Evolutionary conservation across 805 yeast species (phyloP), one percentile per base, ranked within the genome.

Genomic region (Tetrapisispora nanseiensis): DNA sequence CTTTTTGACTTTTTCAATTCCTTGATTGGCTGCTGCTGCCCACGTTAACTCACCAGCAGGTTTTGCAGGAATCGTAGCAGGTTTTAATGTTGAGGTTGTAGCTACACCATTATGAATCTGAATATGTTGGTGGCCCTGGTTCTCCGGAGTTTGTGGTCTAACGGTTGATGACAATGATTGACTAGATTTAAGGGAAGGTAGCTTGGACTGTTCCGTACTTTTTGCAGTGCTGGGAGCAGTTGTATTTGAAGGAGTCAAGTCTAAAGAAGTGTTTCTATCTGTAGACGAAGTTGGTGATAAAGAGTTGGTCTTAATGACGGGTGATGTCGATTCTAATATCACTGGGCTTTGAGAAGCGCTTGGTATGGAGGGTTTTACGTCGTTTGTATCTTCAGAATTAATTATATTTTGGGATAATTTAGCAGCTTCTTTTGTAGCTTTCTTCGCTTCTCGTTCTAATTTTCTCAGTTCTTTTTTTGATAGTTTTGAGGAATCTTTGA

Each of bases 31-130:
- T 5, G 78, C 78, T 2, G 71, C 68, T 1, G 80, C 68, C 79
- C 79, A 74, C 52, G 73, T 74, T 43, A 72, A 55, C 35, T 72
- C 75, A 12, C 76, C 76, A 4, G 68, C 70, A 1, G 78, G 78
- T 50, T 71, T 73, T 2, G 69, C 58, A 1, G 80, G 79, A 2
- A 75, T 61, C 2, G 74, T 61, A 2, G 79, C 78, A 2, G 80
- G 80, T 54, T 73, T 74, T 37, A 74, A 46, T 7, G 62, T 57
- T 20, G 55, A 52, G 3, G 64, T 51, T 6, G 61, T 57, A 4
- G 63, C 56, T 19, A 57, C 40, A 31, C 63, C 63, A 46, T 57
- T 58, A 28, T 48, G 49, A 46, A 56, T 61, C 37, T 58, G 61
- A 41, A 59, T 55, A 47, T 60, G 62, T 8, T 59, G 55, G 44